Evolutionary conservation across 129 eudicot genomes (phyloP), one percentile per base, ranked within the genome.

Genomic region (Silybum marianum): DNA sequence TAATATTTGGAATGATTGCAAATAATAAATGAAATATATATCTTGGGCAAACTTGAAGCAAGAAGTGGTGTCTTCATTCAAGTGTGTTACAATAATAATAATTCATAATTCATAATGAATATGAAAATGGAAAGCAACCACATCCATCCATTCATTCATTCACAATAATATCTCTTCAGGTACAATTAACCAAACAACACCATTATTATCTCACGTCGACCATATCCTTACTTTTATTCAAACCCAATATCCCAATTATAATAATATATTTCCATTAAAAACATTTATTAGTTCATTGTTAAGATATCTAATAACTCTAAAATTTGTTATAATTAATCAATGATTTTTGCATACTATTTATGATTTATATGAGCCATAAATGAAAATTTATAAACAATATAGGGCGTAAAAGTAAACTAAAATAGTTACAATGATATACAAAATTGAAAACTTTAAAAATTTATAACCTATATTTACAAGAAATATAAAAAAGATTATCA

Each of bases 121-220:
- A 9, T 26, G 65, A 78, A 70, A 44, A 28, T 9, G 21, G n/a
- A 69, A 70, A 79, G 83, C 77, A 79, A 79, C 83, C 22, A 48
- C 54, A 58, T 21, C 58, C 42, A 7, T 38, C 42, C 48, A 22
- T 19, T 80, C 83, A 80, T 72, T 80, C 22, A 70, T 70, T 46
- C 76, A 70, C 75, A 79, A 70, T 48, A 51, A 79, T 58, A 30
- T 80, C 39, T 67, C 69, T 69, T 79, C 22, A 44, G 32, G 42
- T 30, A 78, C 68, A 69, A 69, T 78, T 26, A n/a, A 78, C 25
- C 66, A 68, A 67, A 67, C 48, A 62, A 71, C 82, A 30, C 23
- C 25, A 78, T 77, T 13, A 77, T 65, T 77, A 67, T 8, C 18
- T 77, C 81, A 65, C 6, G 28, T 58, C 66, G 66, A 58, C 66